Base-by-base conservation (phyloP, 768 basidiomycete genomes). In the Termitomyces sp. region DNA sequence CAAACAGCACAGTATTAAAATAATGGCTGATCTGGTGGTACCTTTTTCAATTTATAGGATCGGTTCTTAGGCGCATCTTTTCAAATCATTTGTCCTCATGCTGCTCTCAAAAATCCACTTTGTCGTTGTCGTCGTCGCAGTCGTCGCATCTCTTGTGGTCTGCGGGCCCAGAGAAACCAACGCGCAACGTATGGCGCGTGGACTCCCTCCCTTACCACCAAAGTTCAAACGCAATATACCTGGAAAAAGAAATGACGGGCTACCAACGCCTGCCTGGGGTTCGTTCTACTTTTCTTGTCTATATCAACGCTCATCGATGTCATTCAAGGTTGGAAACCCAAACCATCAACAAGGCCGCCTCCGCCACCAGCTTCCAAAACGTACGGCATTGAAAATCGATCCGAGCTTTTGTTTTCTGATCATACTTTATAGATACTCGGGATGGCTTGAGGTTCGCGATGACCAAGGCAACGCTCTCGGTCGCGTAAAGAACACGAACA, bases 131-230 rank as follows among this genome's bases (percentile, higher is more conserved):
- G 56, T 68, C 33, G 53, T 73, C 35, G 62, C 65, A n/a, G 30
- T 65, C 33, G 52, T 65, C 55, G 59, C 64, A 14, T 61, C 64
- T 33, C 61, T 62, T 51, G 67, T 55, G 33, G 50, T 53, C 18
- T 60, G 60, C 44, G 61, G 60, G n/a, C 60, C 71, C 28, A 43
- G 60, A 16, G 72, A 71, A 60, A 76, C 77, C 11, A 79, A 79
- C 60, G 75, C 67, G 20, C 71, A 78, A 58, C 72, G 79, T 44
- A 63, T 80, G 57, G 77, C 78, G 35, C 72, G 76, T 49, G 78
- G 78, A 10, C 69, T 79, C n/a, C 73, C 76, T 33, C 74, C 76
- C 2, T 66, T 70, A 28, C 72, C 71, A 10, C 76, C 72, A 22
- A 68, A 66, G 44, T 75, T 75, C 54, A 67, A 64, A 41, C 68